These are phyloP conservation scores for Drechslerella coelobrocha DNA, from an alignment of 2,329 filamentous ascomycete genomes.

Conservation along the genomic window DNA sequence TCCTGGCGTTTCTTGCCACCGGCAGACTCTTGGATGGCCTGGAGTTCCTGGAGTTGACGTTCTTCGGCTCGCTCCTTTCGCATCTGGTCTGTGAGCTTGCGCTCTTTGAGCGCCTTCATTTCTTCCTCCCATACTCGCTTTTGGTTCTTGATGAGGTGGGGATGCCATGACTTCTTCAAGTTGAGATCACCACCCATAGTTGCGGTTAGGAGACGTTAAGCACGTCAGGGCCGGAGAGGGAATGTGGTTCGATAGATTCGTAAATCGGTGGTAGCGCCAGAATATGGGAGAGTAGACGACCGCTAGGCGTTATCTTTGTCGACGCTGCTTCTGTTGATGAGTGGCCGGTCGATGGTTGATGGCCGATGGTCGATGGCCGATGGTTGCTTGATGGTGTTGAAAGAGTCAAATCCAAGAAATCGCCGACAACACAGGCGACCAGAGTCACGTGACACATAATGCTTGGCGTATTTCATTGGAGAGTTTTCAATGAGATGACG, in stretches of 20 bases:
- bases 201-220: slow-evolving; percentile 57
- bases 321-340: slow-evolving; percentile 10
- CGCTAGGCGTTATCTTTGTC: no score
- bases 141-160: slow-evolving; percentile 87
- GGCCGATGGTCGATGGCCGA: slow-evolving; percentile 8
- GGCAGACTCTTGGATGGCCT: slow-evolving; percentile 84
- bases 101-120: slow-evolving; percentile 88
- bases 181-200: slow-evolving; percentile 93
- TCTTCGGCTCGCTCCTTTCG: slow-evolving; percentile 94
- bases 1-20: slow-evolving; percentile 81
- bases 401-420: neutral
- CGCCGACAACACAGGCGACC: neutral
- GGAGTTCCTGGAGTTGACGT: slow-evolving; percentile 86
- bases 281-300: no score
- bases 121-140: slow-evolving; percentile 89
- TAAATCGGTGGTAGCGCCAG: neutral
- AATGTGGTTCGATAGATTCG: slow-evolving; percentile 2
- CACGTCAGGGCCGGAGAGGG: slow-evolving; percentile 21
- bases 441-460: no score
- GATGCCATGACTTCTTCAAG: slow-evolving; percentile 94
- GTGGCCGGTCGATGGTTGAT: slow-evolving; percentile 6
- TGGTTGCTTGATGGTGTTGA: neutral
- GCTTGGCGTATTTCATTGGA: no score
- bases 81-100: slow-evolving; percentile 89
- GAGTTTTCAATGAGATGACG: no score